A percentile compares a stretch with the other conserved stretches of the same genome.
Evolutionary conservation across 2,329 filamentous ascomycete species (phyloP).

Genomic region (Cordyceps cateniannulata): DNA sequence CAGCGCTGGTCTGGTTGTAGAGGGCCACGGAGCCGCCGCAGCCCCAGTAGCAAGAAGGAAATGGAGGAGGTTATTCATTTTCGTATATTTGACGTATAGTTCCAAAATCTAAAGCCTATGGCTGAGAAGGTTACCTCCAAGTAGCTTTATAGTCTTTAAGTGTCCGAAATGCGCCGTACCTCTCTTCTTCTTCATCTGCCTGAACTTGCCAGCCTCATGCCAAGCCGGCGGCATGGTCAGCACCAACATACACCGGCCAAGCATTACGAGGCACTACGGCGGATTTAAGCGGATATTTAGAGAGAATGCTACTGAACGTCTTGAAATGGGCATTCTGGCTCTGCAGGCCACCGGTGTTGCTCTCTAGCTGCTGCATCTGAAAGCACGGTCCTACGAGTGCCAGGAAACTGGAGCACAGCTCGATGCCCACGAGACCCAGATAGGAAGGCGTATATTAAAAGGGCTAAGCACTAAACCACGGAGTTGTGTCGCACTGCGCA

Average conservation of each 20-base stretch:
- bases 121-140: background rate
- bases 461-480: background rate
- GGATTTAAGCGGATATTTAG: background rate
- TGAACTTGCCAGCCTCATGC: background rate
- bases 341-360: background rate
- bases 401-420: background rate
- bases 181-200: background rate
- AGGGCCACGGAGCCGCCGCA: background rate
- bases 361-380: background rate
- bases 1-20: background rate
- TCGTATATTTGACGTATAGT: background rate
- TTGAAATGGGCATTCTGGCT: background rate
- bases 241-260: background rate
- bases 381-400: background rate
- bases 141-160: background rate
- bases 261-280: background rate
- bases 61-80: background rate
- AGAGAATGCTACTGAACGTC: background rate
- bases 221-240: background rate
- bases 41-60: background rate
- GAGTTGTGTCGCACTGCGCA: background rate
- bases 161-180: background rate
- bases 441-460: background rate
- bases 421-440: background rate
- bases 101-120: background rate